Evolutionary conservation across 495 filamentous ascomycete genomes (phyloP).

Genomic region (Aspergillus sparsus): DNA sequence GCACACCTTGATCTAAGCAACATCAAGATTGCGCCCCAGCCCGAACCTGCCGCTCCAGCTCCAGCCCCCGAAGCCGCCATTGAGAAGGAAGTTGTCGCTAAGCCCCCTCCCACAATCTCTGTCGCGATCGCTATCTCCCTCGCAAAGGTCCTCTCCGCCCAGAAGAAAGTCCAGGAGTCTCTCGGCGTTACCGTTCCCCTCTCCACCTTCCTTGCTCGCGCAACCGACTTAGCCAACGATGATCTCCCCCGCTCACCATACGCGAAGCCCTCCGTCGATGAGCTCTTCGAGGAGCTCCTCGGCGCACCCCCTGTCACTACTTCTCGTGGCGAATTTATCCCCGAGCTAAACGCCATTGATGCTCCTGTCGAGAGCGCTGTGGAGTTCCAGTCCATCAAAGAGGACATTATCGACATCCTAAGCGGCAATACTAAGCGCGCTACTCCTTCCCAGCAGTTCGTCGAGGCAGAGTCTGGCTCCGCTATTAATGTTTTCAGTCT

Average conservation of each 20-base stretch:
- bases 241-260: conserved; percentile 67
- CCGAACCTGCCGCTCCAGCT: conserved; percentile 46
- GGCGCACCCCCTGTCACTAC: conserved; percentile 62
- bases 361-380: conserved; percentile 21
- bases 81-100: conserved; percentile 38
- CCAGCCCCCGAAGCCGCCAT: conserved; percentile 35
- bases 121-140: conserved; percentile 73
- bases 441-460: conserved; percentile 17
- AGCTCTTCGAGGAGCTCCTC: conserved; percentile 86
- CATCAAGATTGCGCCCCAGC: conserved; percentile 76
- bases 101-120: conserved; percentile 38
- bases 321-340: conserved; percentile 63
- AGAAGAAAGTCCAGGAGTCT: conserved; percentile 72
- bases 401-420: conserved; percentile 79
- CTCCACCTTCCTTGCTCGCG: conserved; percentile 82
- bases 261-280: conserved; percentile 66
- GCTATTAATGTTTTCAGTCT: conserved; percentile 81
- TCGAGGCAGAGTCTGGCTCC: conserved; percentile 32
- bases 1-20: conserved; percentile 89
- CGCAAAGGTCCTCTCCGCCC: conserved; percentile 70
- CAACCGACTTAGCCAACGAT: conserved; percentile 82
- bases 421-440: conserved; percentile 48
- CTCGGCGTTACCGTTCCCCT: conserved; percentile 80
- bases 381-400: conserved; percentile 26
- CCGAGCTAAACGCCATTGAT: conserved; percentile 68